These are phyloP conservation scores for Wickerhamomyces canadensis DNA, from an alignment of 805 yeast species.

Conservation along the genomic window DNA sequence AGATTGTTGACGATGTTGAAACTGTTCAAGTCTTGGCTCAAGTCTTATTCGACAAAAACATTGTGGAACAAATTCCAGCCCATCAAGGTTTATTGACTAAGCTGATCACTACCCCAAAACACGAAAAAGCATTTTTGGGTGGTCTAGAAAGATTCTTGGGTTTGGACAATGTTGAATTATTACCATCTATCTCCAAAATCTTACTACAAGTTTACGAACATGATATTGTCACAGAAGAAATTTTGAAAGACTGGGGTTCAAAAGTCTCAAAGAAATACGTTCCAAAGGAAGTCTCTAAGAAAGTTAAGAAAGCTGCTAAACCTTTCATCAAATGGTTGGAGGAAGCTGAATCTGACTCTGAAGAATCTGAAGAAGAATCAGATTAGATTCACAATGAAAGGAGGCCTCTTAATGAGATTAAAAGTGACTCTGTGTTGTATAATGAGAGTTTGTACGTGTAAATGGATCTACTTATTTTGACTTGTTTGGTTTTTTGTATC, in stretches of 20 bases:
- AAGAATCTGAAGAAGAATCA: slow-evolving; percentile 40
- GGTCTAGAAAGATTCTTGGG: slow-evolving; percentile 95
- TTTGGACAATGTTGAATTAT: slow-evolving; percentile 65
- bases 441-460: too few relatives aligned
- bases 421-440: too few relatives aligned
- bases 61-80: slow-evolving; percentile 61
- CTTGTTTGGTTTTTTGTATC: too few relatives aligned
- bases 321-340: slow-evolving; percentile 94
- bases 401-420: too few relatives aligned
- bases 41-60: slow-evolving; percentile 73
- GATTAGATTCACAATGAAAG: too few relatives aligned
- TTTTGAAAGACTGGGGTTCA: slow-evolving; percentile 77
- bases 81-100: slow-evolving; percentile 84
- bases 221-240: slow-evolving; percentile 83
- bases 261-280: slow-evolving; percentile 91
- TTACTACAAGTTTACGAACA: slow-evolving; percentile 75
- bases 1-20: slow-evolving; percentile 63
- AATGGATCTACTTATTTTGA: too few relatives aligned
- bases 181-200: slow-evolving; percentile 73
- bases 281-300: slow-evolving; percentile 85
- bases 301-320: slow-evolving; percentile 93
- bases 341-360: slow-evolving; percentile 70
- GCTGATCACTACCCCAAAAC: slow-evolving; percentile 58
- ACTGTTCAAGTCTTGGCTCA: slow-evolving; percentile 92
- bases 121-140: slow-evolving; percentile 87